Evolutionary conservation across 2,329 filamentous ascomycete genomes (phyloP).

Genomic region (Fusarium sp.): DNA sequence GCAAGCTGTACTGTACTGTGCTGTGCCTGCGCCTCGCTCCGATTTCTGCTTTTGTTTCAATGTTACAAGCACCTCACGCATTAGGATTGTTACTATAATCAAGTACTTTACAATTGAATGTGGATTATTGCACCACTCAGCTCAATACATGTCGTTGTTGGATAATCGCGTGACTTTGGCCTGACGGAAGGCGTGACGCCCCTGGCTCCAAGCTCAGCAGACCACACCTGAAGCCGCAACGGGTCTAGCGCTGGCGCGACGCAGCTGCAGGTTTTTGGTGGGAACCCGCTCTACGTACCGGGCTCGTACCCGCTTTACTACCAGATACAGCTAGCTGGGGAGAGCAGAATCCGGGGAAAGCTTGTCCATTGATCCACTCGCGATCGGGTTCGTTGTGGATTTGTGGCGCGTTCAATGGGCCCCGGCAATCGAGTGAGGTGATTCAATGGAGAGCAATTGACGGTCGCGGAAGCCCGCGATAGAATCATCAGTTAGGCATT

Average conservation of each 20-base stretch:
- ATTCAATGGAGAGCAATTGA: slow-evolving; percentile 16
- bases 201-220: slow-evolving; percentile 45
- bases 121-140: not conserved
- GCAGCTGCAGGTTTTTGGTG: not conserved
- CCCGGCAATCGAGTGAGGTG: slow-evolving; percentile 37
- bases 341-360: slow-evolving; percentile 51
- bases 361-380: slow-evolving; percentile 46
- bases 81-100: not conserved
- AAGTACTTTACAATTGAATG: not conserved
- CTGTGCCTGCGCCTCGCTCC: slow-evolving; percentile 34
- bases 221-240: slow-evolving; percentile 39
- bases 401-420: slow-evolving; percentile 34
- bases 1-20: not conserved
- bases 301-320: slow-evolving; percentile 41
- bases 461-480: slow-evolving; percentile 25
- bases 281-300: slow-evolving; percentile 33
- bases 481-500: slow-evolving; percentile 8
- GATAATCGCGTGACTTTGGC: slow-evolving; percentile 49
- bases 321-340: slow-evolving; percentile 31
- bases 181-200: slow-evolving; percentile 47
- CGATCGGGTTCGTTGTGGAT: slow-evolving; percentile 39
- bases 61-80: slow-evolving; percentile 14
- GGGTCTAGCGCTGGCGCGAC: slow-evolving; percentile 38
- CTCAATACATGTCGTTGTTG: slow-evolving; percentile 6
- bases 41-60: slow-evolving; percentile 9